phyloP scores from a whole-genome alignment of 768 basidiomycete genomes.

The Arthromyces matolae region DNA sequence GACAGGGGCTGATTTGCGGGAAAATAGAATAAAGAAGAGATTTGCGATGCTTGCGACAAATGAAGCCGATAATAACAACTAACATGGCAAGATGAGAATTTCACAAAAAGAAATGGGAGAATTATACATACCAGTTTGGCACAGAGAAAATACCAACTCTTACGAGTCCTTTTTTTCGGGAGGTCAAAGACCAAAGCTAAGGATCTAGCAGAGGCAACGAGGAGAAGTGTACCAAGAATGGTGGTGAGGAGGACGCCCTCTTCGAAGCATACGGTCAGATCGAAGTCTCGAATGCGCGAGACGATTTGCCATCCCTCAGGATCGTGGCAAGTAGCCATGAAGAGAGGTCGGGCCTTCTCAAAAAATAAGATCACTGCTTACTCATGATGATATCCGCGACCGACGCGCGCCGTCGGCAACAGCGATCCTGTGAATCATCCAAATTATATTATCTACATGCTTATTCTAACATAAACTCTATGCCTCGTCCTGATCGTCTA shows the following conservation, averaged over 20 bases:
- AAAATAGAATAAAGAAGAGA: conserved; percentile 34
- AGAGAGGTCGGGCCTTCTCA: background rate
- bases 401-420: no score
- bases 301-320: conserved; percentile 63
- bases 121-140: conserved; percentile 71
- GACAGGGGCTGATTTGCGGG: conserved; percentile 37
- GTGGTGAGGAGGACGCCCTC: conserved; percentile 62
- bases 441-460: no score
- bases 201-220: conserved; percentile 38
- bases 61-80: conserved; percentile 51
- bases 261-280: conserved; percentile 79
- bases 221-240: conserved; percentile 43
- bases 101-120: background rate
- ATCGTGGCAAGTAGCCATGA: conserved; percentile 48
- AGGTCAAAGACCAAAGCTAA: conserved; percentile 23
- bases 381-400: background rate
- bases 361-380: background rate
- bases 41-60: conserved; percentile 42
- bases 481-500: conserved; percentile 50
- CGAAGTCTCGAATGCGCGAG: conserved; percentile 62
- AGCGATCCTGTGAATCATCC: no score
- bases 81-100: no score
- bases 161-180: conserved; percentile 33
- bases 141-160: conserved; percentile 49
- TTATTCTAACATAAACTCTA: background rate